Evolutionary conservation across 2,329 filamentous ascomycete genomes (phyloP).

Genomic region (Lachnellula hyalina): DNA sequence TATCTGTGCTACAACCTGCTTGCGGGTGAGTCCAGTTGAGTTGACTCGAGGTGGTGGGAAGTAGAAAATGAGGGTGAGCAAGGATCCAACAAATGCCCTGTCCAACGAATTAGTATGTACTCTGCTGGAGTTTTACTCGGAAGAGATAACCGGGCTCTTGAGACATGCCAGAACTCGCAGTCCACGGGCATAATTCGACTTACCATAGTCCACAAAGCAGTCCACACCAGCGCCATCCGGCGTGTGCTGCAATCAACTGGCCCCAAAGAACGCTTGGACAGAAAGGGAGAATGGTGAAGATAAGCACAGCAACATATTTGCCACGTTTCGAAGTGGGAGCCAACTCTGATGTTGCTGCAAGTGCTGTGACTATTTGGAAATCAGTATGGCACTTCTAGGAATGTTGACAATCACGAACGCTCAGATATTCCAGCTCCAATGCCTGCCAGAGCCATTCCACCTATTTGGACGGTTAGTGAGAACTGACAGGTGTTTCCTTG

Average conservation of each 20-base stretch:
- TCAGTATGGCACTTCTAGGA: background rate
- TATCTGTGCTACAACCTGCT: slow-evolving; percentile 39
- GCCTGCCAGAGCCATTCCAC: slow-evolving; percentile 50
- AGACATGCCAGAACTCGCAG: too few species aligned
- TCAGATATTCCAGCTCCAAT: slow-evolving; percentile 63
- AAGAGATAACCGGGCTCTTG: too few species aligned
- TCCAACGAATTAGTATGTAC: too few species aligned
- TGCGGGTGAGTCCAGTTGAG: slow-evolving; percentile 33
- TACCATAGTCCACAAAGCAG: slow-evolving; percentile 45
- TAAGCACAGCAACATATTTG: slow-evolving; percentile 53
- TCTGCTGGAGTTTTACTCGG: too few species aligned
- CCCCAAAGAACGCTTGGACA: slow-evolving; percentile 55
- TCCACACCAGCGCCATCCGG: slow-evolving; percentile 49
- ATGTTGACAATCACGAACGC: slow-evolving; percentile 11
- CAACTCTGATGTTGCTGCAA: slow-evolving; percentile 63
- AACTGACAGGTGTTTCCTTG: background rate
- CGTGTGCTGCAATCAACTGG: slow-evolving; percentile 47
- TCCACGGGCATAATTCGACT: too few species aligned
- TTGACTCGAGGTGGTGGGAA: slow-evolving; percentile 45
- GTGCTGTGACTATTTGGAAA: slow-evolving; percentile 45
- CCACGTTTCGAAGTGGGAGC: slow-evolving; percentile 59
- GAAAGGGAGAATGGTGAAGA: slow-evolving; percentile 57
- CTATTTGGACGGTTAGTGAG: slow-evolving; percentile 26
- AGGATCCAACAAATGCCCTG: slow-evolving; percentile 43
- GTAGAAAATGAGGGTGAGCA: slow-evolving; percentile 48